Evolutionary conservation across 2,329 filamentous ascomycete genomes (phyloP).

Genomic region (Cercospora brassicicola): DNA sequence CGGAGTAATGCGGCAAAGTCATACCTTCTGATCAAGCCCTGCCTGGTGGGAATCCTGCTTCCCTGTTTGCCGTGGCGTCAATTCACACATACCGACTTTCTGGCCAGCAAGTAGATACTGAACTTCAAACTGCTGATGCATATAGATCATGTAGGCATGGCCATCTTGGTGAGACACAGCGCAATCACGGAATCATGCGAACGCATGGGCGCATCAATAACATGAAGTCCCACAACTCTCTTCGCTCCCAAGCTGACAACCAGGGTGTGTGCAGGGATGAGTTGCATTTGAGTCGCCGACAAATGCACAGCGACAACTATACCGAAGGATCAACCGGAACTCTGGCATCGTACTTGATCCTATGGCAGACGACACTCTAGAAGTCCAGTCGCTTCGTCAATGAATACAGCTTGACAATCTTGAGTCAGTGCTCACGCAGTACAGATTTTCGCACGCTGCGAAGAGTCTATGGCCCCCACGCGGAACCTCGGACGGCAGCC

Average conservation of each 20-base stretch:
- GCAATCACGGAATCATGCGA: neutral
- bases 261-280: neutral
- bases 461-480: too few species aligned
- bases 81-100: neutral
- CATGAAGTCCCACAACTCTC: neutral
- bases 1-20: neutral
- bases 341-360: neutral
- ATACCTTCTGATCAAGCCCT: neutral
- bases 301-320: neutral
- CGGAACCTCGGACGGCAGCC: neutral
- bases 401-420: neutral
- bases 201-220: neutral
- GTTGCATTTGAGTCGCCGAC: conserved; percentile 1
- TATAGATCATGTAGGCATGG: neutral
- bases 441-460: neutral
- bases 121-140: neutral
- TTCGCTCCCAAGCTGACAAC: neutral
- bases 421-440: neutral
- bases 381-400: neutral
- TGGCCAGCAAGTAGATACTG: neutral
- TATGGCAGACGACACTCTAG: neutral
- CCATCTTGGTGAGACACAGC: neutral
- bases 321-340: neutral
- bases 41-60: neutral
- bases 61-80: neutral